Evolutionary conservation across 2,329 filamentous ascomycete species (phyloP), one percentile per base, ranked within the genome.

Genomic region (Meredithiella fracta): DNA sequence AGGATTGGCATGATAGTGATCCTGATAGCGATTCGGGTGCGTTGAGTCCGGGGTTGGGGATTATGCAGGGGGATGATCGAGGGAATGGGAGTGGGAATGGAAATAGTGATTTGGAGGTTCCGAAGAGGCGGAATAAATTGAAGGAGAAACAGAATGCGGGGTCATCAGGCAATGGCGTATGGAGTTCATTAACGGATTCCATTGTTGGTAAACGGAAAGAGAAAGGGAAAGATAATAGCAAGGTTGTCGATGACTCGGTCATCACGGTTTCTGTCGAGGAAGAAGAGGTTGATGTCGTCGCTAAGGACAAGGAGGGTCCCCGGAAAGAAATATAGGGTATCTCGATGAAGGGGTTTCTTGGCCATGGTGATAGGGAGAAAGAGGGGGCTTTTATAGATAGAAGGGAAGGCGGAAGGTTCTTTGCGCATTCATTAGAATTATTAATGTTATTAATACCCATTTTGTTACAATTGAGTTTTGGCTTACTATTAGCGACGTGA

Each of bases 1-100:
- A 74, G 9, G 80, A 84, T 64, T 82, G 79, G 70, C 70, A 70
- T 8, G 78, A 82, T 60, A 79, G 69, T 57, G 72, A 68, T 42
- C 67, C 70, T 47, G 72, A 74, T 57, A 73, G 67, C 63, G 72
- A 70, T 54, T 59, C 57, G 51, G 67, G 57, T 22, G 51, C 50
- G n/a, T 22, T 59, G 34, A 59, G 57, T 14, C 57, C 57, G 8
- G 51, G 44, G 37, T 47, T 49, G 52, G 34, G 6, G 40, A 44
- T 40, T 29, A n/a, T 8, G 40, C 40, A 44, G 29, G 17, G 15
- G 11, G 15, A n/a, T 7, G 11, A 8, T n/a, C n/a, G 7, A 17
- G 40, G 7, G 17, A 9, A 44, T n/a, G 40, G 20, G 2, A 6
- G n/a, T 7, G 26, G n/a, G 25, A 7, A 26, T 14, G 20, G 23